A percentile compares a stretch with the other conserved stretches of the same genome.
These are phyloP conservation scores for Penicillium sp. DNA, from an alignment of 2,329 filamentous ascomycete genomes.

Conservation along the genomic window DNA sequence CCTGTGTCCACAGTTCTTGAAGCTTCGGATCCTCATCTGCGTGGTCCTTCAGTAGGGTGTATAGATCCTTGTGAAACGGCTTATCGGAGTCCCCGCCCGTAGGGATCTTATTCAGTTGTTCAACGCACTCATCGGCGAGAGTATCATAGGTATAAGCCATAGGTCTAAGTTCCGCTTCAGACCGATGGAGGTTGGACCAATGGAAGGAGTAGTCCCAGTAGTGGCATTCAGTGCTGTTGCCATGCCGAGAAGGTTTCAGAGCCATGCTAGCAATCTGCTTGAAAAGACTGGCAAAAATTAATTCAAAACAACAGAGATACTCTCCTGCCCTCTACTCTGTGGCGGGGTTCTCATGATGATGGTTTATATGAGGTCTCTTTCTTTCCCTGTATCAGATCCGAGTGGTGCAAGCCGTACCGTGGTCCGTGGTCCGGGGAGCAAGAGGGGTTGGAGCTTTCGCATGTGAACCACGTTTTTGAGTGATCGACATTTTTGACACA, in stretches of 20 bases:
- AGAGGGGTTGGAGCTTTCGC: slow-evolving; percentile 15
- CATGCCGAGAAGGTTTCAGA: slow-evolving; percentile 10
- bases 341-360: not conserved
- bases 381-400: not conserved
- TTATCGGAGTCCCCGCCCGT: slow-evolving; percentile 9
- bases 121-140: slow-evolving; percentile 66
- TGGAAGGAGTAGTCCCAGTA: slow-evolving; percentile 69
- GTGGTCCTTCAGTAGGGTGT: slow-evolving; percentile 62
- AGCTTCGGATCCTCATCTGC: slow-evolving; percentile 58
- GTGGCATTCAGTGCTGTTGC: slow-evolving; percentile 22
- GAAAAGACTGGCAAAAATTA: not conserved
- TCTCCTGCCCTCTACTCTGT: not conserved
- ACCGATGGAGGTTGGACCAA: slow-evolving; percentile 66
- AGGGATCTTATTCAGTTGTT: slow-evolving; percentile 63
- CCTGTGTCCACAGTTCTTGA: slow-evolving; percentile 63
- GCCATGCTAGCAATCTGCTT: slow-evolving; percentile 9
- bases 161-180: slow-evolving; percentile 58
- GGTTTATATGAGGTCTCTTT: not conserved
- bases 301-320: not conserved
- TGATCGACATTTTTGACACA: slow-evolving; percentile 11
- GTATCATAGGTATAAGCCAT: slow-evolving; percentile 68
- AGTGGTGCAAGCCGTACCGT: slow-evolving; percentile 10
- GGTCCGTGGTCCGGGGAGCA: slow-evolving; percentile 20
- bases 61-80: slow-evolving; percentile 59
- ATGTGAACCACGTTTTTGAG: slow-evolving; percentile 15